Base-by-base conservation (phyloP, 2,329 filamentous ascomycete genomes). In the Stylonectria norvegica region DNA sequence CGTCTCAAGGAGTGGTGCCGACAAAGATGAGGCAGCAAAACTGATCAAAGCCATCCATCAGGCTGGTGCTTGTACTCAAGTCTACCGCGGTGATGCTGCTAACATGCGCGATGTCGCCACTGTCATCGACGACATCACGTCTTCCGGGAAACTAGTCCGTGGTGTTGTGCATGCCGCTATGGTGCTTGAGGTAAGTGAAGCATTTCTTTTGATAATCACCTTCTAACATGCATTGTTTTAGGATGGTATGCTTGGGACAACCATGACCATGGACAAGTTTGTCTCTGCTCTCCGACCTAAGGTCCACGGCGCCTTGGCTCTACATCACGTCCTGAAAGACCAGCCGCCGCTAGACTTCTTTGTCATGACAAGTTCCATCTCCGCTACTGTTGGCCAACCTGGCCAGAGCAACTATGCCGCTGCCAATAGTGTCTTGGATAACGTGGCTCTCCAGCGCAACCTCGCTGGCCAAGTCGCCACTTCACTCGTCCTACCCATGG, bases 401-500 rank as follows among this genome's bases (percentile, higher is more conserved):
- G 53, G 50, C 1, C 65, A 70, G 35, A 55, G 59, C 30, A 69
- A 68, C 44, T 73, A 73, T 45, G 45, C 59, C 0, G 61, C 62
- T 0, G 61, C 54, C 7, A 56, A 58, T 27, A 45, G 53, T 1
- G 64, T 58, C 48, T 59, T 62, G 5, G 55, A 58, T 20, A 40
- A 42, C 4, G 37, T 58, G 3, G 48, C 48, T 2, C 50, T 36
- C 8, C 38, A 50, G 20, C 43, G 53, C n/a, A n/a, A n/a, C n/a
- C n/a, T n/a, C n/a, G n/a, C n/a, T n/a, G n/a, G n/a, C n/a, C n/a
- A n/a, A n/a, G n/a, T n/a, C n/a, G n/a, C n/a, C n/a, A 64, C 71
- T 0, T 68, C 69, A 1, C 62, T 83, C 2, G 70, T 81, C 49
- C 60, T 82, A 11, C 76, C 75, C 0, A 67, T 68, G 2, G 67